Percentiles rank a stretch among this genome's conserved stretches.
These are phyloP conservation scores for Naegleria gruberi DNA, from an alignment of 208 protist genomes.

Conservation along the genomic window DNA sequence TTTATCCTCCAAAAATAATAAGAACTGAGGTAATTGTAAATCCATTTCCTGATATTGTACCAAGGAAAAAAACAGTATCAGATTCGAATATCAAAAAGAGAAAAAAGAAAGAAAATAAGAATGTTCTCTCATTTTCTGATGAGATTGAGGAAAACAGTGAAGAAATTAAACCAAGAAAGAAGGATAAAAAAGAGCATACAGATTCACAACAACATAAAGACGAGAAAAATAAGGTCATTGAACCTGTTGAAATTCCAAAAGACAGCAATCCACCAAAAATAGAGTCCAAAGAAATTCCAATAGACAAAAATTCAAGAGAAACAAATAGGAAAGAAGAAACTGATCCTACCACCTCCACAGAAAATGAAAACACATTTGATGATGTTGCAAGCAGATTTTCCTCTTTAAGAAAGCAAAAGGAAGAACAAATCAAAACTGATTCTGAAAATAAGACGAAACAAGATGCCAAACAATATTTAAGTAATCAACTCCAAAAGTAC, in stretches of 20 bases:
- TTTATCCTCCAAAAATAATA: constrained; percentile 10
- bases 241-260: too few relatives aligned
- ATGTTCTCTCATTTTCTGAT: constrained; percentile 18
- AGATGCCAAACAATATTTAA: not conserved
- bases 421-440: not conserved
- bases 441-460: not conserved
- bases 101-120: not conserved
- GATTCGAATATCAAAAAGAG: not conserved
- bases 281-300: not conserved
- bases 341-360: not conserved
- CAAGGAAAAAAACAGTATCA: not conserved
- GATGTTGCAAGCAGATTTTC: not conserved
- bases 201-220: not conserved
- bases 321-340: not conserved
- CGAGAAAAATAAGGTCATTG: too few relatives aligned
- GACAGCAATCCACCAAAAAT: too few relatives aligned
- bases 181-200: not conserved
- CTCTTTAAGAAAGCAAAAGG: not conserved
- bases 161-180: not conserved
- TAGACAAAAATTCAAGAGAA: not conserved
- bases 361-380: not conserved
- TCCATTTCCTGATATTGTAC: constrained; percentile 18
- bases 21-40: not conserved
- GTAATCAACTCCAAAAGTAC: not conserved
- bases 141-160: not conserved